Base-by-base conservation (phyloP, 1,284 basidiomycete genomes). In the Entoloma clypeatum region DNA sequence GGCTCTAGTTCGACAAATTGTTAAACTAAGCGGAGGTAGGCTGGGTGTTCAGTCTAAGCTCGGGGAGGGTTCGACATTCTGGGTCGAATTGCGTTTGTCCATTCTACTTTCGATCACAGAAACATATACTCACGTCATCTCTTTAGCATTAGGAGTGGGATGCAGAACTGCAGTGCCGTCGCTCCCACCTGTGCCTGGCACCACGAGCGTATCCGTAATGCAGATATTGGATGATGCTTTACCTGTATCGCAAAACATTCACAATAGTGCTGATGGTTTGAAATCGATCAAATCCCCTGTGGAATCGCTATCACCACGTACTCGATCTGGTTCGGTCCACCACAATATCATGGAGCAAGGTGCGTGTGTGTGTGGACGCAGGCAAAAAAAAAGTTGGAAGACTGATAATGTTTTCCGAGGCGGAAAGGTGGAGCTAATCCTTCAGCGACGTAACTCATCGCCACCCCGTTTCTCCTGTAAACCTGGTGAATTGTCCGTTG, bases 1-100 rank as follows among this genome's bases (percentile, higher is more conserved):
- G 36, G 49, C 49, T 35, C 43, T 50, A 9, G 46, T 50, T 13
- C 45, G 49, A 4, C 39, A 48, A 22, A 50, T 50, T 19, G 49
- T 50, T 26, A 45, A 47, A 30, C 49, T 47, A 13, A 48, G 39
- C 27, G 46, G 46, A 27, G 49, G 49, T 5, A 32, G 49, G 36
- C 37, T 50, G 4, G 49, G 49, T 3, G 46, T 50, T 21, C 39
- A 32, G n/a, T 48, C 46, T 7, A 50, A 50, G 24, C 39, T 50
- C 16, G 46, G 46, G 4, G 43, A 44, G 31, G 49, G 49, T 18
- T 50, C 49, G 9, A 50, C 49, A 8, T 50, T 50, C 32, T 50
- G 49, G 49, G 49, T 50, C 17, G 49, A 50, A 36, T 25, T 50
- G 13, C 49, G 46, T 48, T 21, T 4, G 47, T 43, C n/a, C n/a